A percentile compares a stretch with the other conserved stretches of the same genome.
Evolutionary conservation across 257 asterid species (phyloP).

Genomic region (Forsythia suspensa): DNA sequence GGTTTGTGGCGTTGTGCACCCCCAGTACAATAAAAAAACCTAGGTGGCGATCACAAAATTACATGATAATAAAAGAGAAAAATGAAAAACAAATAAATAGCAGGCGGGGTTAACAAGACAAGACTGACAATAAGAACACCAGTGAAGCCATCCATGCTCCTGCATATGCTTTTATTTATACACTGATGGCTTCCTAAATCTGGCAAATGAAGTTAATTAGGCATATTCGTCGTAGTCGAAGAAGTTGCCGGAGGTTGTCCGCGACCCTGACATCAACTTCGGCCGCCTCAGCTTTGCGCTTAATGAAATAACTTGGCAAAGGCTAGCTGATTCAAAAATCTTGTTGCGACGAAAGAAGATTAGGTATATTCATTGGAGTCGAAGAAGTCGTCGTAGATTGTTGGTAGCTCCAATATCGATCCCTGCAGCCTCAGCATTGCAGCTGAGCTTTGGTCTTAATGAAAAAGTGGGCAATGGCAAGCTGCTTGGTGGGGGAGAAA

Average conservation of each 20-base stretch:
- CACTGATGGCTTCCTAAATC: not conserved
- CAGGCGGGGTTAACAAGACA: no score
- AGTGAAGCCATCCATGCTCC: no score
- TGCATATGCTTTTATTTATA: not conserved
- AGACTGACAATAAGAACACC: no score
- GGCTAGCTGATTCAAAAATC: not conserved
- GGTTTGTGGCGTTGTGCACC: no score
- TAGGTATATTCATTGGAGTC: not conserved
- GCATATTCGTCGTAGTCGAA: no score
- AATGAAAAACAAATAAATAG: no score
- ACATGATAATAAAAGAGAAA: no score
- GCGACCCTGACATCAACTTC: not conserved
- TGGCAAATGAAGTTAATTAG: no score
- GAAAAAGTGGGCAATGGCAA: conserved; percentile 82
- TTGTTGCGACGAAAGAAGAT: not conserved
- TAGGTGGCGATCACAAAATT: no score
- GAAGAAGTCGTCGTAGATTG: no score
- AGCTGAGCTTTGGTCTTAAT: conserved; percentile 56
- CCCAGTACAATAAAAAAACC: no score
- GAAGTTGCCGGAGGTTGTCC: no score
- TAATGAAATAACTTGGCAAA: not conserved
- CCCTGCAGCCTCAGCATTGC: conserved; percentile 41
- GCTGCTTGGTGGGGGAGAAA: conserved; percentile 86
- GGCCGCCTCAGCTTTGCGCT: not conserved
- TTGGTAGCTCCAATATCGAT: conserved; percentile 38